Evolutionary conservation across 2,329 filamentous ascomycete species (phyloP).

Genomic region (Colletotrichum musicola): DNA sequence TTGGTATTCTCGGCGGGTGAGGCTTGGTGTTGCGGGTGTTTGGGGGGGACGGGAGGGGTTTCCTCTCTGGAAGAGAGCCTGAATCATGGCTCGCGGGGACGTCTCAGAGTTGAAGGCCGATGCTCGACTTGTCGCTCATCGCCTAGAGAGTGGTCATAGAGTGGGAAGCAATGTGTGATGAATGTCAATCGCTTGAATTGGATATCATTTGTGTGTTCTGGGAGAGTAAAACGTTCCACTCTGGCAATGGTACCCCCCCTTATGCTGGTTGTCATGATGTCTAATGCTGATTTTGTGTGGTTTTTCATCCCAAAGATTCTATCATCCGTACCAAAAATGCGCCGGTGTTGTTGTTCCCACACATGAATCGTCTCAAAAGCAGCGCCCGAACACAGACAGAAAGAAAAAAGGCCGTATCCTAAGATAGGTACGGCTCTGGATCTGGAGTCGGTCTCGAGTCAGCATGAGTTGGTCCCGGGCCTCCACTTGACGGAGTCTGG

Average conservation of each 20-base stretch:
- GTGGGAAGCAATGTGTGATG: too few species aligned
- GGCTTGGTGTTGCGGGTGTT: not conserved
- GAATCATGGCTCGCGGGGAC: not conserved
- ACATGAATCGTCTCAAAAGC: too few species aligned
- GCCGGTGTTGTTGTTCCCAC: too few species aligned
- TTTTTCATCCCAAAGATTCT: too few species aligned
- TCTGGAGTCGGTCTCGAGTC: not conserved
- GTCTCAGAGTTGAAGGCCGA: too few species aligned
- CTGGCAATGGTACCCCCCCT: too few species aligned
- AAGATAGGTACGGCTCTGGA: too few species aligned
- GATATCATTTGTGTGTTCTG: not conserved
- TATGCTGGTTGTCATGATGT: constrained; percentile 9
- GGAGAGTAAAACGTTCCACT: not conserved
- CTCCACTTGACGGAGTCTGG: not conserved
- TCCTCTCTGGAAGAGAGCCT: not conserved
- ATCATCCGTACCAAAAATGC: too few species aligned
- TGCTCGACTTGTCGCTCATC: too few species aligned
- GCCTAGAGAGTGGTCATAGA: too few species aligned
- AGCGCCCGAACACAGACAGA: not conserved
- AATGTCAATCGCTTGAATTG: not conserved
- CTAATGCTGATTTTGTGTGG: too few species aligned
- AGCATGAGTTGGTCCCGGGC: not conserved
- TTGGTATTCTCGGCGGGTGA: constrained; percentile 2
- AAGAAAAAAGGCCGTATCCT: not conserved
- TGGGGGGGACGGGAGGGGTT: not conserved